Evolutionary conservation across 495 filamentous ascomycete genomes (phyloP).

Genomic region (Venustampulla echinocandica): DNA sequence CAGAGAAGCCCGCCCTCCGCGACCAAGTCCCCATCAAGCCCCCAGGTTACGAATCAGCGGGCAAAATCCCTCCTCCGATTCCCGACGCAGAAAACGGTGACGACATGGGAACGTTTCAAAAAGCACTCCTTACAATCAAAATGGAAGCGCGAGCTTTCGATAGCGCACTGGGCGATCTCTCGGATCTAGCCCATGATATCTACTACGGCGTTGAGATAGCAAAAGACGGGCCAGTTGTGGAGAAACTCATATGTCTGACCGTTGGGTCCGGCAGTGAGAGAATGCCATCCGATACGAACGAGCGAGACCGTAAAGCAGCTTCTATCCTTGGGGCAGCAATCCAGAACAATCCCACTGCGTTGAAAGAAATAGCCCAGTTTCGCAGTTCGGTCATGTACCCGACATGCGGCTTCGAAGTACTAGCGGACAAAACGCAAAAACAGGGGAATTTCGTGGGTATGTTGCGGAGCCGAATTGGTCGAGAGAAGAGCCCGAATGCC

Average conservation of each 20-base stretch:
- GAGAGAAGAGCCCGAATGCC: conserved; percentile 23
- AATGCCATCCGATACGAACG: conserved; percentile 11
- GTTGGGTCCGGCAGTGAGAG: conserved; percentile 24
- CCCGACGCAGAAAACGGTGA: conserved; percentile 1
- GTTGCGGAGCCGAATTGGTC: conserved; percentile 21
- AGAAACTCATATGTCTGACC: conserved; percentile 29
- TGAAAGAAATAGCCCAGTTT: conserved; percentile 35
- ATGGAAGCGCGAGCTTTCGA: conserved; percentile 19
- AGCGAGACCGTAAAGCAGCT: conserved; percentile 33
- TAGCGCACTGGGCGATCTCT: conserved; percentile 37
- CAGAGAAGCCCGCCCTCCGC: conserved; percentile 14
- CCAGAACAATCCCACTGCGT: conserved; percentile 56
- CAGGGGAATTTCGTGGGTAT: conserved; percentile 23
- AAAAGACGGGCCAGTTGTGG: conserved; percentile 37
- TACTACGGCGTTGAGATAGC: conserved; percentile 60
- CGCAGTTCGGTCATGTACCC: conserved; percentile 30
- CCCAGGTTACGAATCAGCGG: conserved; percentile 40
- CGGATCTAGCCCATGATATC: conserved; percentile 54
- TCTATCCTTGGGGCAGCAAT: conserved; percentile 44
- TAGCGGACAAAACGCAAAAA: conserved; percentile 2
- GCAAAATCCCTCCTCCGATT: conserved; percentile 39
- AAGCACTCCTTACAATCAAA: conserved; percentile 12
- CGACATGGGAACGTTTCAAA: conserved; percentile 18
- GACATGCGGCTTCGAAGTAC: conserved; percentile 5
- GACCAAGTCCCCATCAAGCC: conserved; percentile 28